Evolutionary conservation across 78 protist genomes (phyloP).

Genomic region (Polysphondylium violaceum): DNA sequence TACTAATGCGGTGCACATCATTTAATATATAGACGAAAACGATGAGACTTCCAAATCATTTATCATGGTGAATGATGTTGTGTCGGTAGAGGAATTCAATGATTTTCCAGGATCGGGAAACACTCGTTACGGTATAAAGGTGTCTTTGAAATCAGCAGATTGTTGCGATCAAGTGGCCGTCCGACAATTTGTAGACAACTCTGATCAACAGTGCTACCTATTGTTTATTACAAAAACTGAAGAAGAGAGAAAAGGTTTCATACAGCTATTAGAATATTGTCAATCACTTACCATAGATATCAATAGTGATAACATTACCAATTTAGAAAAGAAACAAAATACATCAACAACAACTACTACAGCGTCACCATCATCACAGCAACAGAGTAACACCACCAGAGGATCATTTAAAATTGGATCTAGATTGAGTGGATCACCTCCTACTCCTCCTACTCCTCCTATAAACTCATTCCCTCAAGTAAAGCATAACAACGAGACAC

Average conservation of each 20-base stretch:
- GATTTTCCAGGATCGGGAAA: not conserved
- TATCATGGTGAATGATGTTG: not conserved
- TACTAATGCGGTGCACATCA: too few relatives aligned
- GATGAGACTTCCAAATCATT: conserved; percentile 23
- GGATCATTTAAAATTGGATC: too few relatives aligned
- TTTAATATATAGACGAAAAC: not conserved
- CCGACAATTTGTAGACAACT: not conserved
- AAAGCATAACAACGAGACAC: too few relatives aligned
- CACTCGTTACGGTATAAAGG: not conserved
- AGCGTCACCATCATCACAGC: too few relatives aligned
- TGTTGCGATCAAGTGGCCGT: not conserved
- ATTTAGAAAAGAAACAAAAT: too few relatives aligned
- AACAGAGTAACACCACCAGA: too few relatives aligned
- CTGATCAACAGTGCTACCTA: not conserved
- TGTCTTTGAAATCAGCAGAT: not conserved
- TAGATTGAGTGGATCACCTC: too few relatives aligned
- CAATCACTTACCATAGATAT: not conserved
- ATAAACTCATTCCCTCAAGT: too few relatives aligned
- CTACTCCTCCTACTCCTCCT: too few relatives aligned
- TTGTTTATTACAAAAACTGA: not conserved
- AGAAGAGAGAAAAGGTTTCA: conserved; percentile 1
- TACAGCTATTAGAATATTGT: not conserved
- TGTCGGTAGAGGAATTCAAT: not conserved
- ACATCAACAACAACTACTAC: too few relatives aligned
- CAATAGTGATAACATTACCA: conserved; percentile 19